Evolutionary conservation across 139 green algal species (phyloP).

Genomic region (Chlamydomonas sp.): DNA sequence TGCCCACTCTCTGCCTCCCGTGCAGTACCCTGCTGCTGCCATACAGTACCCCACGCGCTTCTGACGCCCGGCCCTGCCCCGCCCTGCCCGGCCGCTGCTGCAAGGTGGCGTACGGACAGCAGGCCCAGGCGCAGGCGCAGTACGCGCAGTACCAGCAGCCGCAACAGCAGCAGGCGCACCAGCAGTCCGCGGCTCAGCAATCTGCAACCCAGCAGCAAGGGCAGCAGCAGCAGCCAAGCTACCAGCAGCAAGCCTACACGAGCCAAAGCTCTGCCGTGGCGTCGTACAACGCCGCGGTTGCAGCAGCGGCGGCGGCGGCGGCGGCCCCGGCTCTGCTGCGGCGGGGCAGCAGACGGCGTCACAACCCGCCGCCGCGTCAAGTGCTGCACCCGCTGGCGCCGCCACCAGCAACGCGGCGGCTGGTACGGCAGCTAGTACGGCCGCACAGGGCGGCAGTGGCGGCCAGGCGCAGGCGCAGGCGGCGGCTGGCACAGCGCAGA

Average conservation of each 20-base stretch:
- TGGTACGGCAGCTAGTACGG: too few relatives aligned
- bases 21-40: neutral
- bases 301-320: neutral
- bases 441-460: too few relatives aligned
- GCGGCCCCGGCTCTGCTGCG: too few relatives aligned
- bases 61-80: neutral
- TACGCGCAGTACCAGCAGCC: neutral
- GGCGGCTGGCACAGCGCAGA: too few relatives aligned
- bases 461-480: neutral
- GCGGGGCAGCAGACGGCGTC: too few relatives aligned
- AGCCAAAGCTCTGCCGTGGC: neutral
- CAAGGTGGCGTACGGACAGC: conserved; percentile 11
- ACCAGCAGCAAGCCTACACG: neutral
- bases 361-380: too few relatives aligned
- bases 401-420: too few relatives aligned
- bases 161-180: neutral
- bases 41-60: neutral
- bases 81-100: conserved; percentile 1
- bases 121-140: neutral
- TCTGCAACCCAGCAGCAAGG: neutral
- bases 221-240: neutral
- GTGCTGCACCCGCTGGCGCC: too few relatives aligned
- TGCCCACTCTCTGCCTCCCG: too few relatives aligned
- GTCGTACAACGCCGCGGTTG: too few relatives aligned
- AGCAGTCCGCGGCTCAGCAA: too few relatives aligned